Base-by-base conservation (phyloP, 2,329 filamentous ascomycete genomes). In the Diplodia scrobiculata region DNA sequence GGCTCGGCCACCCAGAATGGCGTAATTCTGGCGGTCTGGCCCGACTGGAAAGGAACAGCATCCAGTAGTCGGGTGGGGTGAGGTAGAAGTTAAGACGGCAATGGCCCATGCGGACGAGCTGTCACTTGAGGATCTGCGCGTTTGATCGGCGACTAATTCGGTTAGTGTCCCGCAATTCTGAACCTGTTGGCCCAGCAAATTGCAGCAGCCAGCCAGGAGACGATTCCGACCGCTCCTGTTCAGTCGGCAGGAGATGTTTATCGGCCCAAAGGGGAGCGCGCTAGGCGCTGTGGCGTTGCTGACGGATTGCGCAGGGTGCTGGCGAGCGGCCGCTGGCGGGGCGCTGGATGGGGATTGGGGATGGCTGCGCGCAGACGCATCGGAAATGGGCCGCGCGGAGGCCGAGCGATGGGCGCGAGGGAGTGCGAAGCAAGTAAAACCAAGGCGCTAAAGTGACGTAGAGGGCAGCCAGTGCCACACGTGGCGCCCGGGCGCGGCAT, bases 401-500 rank as follows among this genome's bases (percentile, higher is more conserved):
- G n/a, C 41, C 58, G 45, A 19, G 14, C 9, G 14, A 25, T 27
- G 48, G 13, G n/a, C 32, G 51, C 17, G 51, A 54, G 9, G 34
- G 34, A 36, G 34, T 36, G 34, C 9, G 34, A 10, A 36, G 34
- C 34, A 54, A 19, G 17, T 11, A 32, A 32, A 58, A n/a, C 1
- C 38, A 19, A 19, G 58, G 58, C 58, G 58, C 58, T 62, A 62
- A 62, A 62, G 45, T 62, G 58, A 62, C 58, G 58, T 62, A 62
- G 41, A 36, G 51, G 29, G 27, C 21, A 50, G 58, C 58, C 25
- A 25, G 25, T 25, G 25, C 25, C 58, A 62, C 41, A 38, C 58
- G 58, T 62, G 58, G 58, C 58, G 58, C 41, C 58, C 58, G 58
- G 27, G 58, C 58, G 58, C 58, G 29, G 58, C 58, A 62, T 34